Evolutionary conservation across 345 rosid genomes (phyloP), one percentile per base, ranked within the genome.

Genomic region (Stellera chamaejasme): DNA sequence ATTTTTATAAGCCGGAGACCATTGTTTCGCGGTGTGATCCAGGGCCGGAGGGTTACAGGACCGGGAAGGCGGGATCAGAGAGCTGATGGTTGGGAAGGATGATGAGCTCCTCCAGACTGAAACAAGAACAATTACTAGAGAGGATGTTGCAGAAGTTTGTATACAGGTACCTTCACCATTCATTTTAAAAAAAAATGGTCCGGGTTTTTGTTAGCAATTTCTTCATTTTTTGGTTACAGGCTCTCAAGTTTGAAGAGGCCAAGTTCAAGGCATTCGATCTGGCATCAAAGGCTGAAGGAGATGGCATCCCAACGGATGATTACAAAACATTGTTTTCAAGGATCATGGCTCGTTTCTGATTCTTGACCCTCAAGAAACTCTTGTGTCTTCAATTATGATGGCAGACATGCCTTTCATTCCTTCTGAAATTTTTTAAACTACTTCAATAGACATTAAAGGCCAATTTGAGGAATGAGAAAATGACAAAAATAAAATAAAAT

Each of bases 1-100:
- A 32, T 32, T 32, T 32, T 32, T 32, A 0, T 32, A 32, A 8
- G 39, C 3, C 23, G 39, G 39, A 32, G 5, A 60, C 5, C 5
- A 62, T 56, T 45, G 52, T 66, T 2, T 27, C 42, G 19, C 14
- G n/a, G 45, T 32, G 64, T 62, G 52, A 65, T 48, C 39, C 64
- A 88, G 96, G 79, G 85, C 96, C 58, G 96, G 94, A 61, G 88
- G 90, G 48, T 79, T 88, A 72, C 76, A 75, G 58, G 96, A 88
- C 52, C 83, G 67, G 69, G 94, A 81, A 51, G 94, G 90, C 2
- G 87, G 94, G 44, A 44, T 66, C 59, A 77, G 88, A 14, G 94
- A 88, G 71, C 65, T 88, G 59, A 26, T 88, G 48, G 69, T 88
- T 13, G 90, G 90, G 32, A 85, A 88, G 73, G 87, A 88, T 56